Conservation (phyloP, 2,329 filamentous ascomycete genomes). For the Pseudogymnoascus sp. region DNA sequence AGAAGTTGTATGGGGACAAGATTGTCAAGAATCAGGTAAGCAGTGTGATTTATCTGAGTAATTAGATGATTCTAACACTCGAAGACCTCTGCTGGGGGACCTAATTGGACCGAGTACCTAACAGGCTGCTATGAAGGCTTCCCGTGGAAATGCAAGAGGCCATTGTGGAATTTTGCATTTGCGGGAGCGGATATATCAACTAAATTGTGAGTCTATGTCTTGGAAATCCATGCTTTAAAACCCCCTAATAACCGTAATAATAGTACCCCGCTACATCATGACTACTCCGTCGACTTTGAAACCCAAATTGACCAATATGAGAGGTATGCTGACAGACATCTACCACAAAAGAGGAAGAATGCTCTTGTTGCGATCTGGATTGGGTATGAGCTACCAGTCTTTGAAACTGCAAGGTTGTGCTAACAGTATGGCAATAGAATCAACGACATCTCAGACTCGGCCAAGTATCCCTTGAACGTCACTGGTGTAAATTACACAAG, state of each 20-base stretch:
- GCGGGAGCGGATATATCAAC: slow-evolving; percentile 43
- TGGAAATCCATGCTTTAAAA: neutral
- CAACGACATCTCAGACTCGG: slow-evolving; percentile 47
- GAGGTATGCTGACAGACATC: slow-evolving; percentile 31
- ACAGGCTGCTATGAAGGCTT: slow-evolving; percentile 42
- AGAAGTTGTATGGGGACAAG: slow-evolving; percentile 36
- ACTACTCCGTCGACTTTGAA: slow-evolving; percentile 40
- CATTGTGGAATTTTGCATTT: slow-evolving; percentile 51
- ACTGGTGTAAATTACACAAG: slow-evolving; percentile 34
- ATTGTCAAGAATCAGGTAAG: slow-evolving; percentile 43
- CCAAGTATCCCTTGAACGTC: slow-evolving; percentile 32
- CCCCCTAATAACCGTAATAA: neutral
- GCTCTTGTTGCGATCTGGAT: slow-evolving; percentile 46
- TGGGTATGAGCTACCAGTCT: slow-evolving; percentile 17
- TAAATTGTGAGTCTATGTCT: slow-evolving; percentile 27
- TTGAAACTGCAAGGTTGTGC: neutral
- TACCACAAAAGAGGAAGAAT: slow-evolving; percentile 14
- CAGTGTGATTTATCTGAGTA: neutral
- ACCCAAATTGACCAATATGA: slow-evolving; percentile 43
- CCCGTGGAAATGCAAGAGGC: slow-evolving; percentile 36
- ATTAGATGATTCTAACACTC: slow-evolving; percentile 19
- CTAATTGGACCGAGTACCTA: slow-evolving; percentile 47
- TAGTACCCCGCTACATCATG: slow-evolving; percentile 42
- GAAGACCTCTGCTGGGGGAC: slow-evolving; percentile 42
- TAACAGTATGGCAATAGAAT: slow-evolving; percentile 26